A percentile compares a stretch with the other conserved stretches of the same genome.
Conservation (phyloP, 495 filamentous ascomycete genomes). For the Annulohypoxylon maeteangense region DNA sequence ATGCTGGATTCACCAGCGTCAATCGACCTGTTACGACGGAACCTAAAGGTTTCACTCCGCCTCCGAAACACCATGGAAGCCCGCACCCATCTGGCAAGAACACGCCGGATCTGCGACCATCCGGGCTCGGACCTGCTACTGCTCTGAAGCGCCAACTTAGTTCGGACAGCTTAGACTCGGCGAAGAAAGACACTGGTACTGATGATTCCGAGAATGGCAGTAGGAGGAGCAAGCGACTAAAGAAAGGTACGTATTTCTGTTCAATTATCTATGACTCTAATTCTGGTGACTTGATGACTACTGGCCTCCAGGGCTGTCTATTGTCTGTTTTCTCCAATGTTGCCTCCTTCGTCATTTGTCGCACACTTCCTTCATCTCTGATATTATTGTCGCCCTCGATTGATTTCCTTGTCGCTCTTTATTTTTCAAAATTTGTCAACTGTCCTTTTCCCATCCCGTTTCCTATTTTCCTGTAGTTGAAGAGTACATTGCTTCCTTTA, state of each 20-base stretch:
- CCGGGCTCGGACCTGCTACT: conserved; percentile 62
- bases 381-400: neutral
- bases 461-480: neutral
- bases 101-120: conserved; percentile 68
- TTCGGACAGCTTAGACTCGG: conserved; percentile 72
- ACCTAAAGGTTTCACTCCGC: conserved; percentile 53
- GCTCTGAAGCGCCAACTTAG: conserved; percentile 85
- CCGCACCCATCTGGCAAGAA: conserved; percentile 65
- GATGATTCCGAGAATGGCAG: conserved; percentile 78
- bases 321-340: neutral
- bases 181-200: conserved; percentile 65
- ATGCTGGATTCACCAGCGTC: conserved; percentile 79
- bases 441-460: neutral
- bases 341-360: neutral
- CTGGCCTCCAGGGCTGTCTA: no score
- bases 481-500: neutral
- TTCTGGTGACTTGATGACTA: no score
- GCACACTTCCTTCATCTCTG: neutral
- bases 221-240: conserved; percentile 89
- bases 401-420: neutral
- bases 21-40: conserved; percentile 63
- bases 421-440: neutral
- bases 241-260: conserved; percentile 76
- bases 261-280: neutral
- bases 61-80: conserved; percentile 60